Conservation (phyloP, 148 eudicot genomes). For the Spergularia bocconei region DNA sequence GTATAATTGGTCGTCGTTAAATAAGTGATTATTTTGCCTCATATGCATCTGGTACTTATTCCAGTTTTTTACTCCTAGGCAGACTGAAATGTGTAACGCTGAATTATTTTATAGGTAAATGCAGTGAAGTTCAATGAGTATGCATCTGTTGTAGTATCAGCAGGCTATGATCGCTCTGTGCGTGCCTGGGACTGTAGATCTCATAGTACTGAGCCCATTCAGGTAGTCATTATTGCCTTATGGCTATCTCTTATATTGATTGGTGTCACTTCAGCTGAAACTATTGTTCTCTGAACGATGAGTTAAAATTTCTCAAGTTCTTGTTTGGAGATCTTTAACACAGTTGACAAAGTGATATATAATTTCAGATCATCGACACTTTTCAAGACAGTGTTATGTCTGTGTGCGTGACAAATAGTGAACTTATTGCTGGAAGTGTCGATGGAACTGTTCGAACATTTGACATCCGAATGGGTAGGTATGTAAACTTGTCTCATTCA, state of each 20-base stretch:
- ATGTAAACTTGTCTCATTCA: conserved; percentile 29
- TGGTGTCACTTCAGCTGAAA: not conserved
- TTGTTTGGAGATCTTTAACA: not conserved
- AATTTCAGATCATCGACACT: conserved; percentile 74
- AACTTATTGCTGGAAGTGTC: conserved; percentile 98
- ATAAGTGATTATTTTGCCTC: not conserved
- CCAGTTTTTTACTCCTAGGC: not conserved
- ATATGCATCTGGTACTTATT: not conserved
- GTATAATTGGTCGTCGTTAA: not conserved
- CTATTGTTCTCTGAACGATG: not conserved
- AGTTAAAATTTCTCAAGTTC: not conserved
- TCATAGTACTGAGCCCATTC: conserved; percentile 92
- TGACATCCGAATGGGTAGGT: conserved; percentile 97
- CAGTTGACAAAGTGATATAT: not conserved
- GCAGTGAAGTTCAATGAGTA: conserved; percentile 89
- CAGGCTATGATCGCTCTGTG: conserved; percentile 89
- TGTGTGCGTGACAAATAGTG: conserved; percentile 68
- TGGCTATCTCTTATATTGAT: not conserved
- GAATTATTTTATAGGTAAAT: conserved; percentile 60
- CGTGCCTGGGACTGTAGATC: conserved; percentile 97
- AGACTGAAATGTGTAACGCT: not conserved
- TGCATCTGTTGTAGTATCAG: conserved; percentile 85
- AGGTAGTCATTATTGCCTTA: conserved; percentile 41
- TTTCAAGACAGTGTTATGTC: conserved; percentile 96
- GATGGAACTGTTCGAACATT: conserved; percentile 94